Evolutionary conservation across 352 stramenopile genomes (phyloP), one percentile per base, ranked within the genome.

Genomic region (Blastocystis sp.): DNA sequence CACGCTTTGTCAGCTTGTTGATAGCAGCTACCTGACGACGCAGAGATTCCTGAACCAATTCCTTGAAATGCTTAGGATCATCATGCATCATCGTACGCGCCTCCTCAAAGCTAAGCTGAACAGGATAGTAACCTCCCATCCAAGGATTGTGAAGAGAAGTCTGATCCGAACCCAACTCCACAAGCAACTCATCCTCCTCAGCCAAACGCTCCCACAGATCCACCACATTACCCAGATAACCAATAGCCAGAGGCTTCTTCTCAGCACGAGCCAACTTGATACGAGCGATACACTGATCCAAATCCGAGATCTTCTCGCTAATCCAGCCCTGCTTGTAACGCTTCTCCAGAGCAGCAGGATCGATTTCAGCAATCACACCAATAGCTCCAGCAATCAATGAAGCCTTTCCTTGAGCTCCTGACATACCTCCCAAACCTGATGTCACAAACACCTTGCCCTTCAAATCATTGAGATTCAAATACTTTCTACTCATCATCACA

Each of bases 141-240:
- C 91, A 95, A 71, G 93, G 93, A 88, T 95, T 95, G 91, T 95
- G 93, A 54, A 95, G 89, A 56, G 92, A 95, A 49, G 93, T 95
- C 88, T 95, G 93, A 87, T 95, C 92, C 75, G 91, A 94, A 56
- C 92, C 92, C 14, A 95, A 89, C 73, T 95, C 92, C 61, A 95
- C 92, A 21, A 95, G 89, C 16, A 93, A 71, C 77, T 95, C 92
- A 32, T 90, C 91, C 77, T 92, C 90, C 21, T 95, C 92, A 21
- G 89, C 91, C 58, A 91, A 59, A 61, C 56, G 90, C 88, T 95
- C 93, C 93, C 93, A 95, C n/a, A 95, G 88, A 24, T 90, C 91
- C 54, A 95, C 92, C 2, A 95, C 88, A 88, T 95, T 95, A 80
- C 93, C 93, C 83, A 93, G 90, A 87, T 92, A 95, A 61, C 92